Base-by-base conservation (phyloP, 2,329 filamentous ascomycete species). In the Dactylellina parvicollis region DNA sequence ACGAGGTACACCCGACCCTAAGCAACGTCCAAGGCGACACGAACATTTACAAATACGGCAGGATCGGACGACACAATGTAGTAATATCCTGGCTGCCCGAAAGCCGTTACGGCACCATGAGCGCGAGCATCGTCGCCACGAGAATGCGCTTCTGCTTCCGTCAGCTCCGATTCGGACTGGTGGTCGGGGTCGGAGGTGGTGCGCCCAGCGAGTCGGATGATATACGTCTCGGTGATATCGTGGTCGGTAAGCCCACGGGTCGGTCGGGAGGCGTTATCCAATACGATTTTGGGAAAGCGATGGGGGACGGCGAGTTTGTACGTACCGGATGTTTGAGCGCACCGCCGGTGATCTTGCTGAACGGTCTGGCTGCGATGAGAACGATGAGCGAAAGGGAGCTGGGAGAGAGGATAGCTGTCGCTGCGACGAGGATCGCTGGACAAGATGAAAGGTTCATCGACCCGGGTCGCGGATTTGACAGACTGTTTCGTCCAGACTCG, bases 201-300 rank as follows among this genome's bases (percentile, higher is more conserved):
- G 57, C 44, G 2, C 44, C 46, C 4, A 47, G 44, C 20, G 4
- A 24, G 44, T 26, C 30, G 4, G 26, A 61, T 52, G 57, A 61
- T 22, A 18, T 49, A 24, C 42, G 46, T 12, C 46, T 61, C 20
- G 55, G 55, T 8, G 55, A 59, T 26, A 36, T 59, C 4, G 55
- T 59, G n/a, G n/a, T 52, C 28, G 50, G 57, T 22, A 10, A 20
- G 30, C 30, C 1, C 18, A 32, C 2, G 9, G 28, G 9, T 32
- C 12, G 34, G 3, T 50, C 20, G 22, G 32, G 44, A 1, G 57
- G 44, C n/a, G 55, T 59, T 4, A 16, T 47, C 16, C 46, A 61
- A n/a, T 52, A 61, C 24, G 57, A 61, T 18, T 61, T 52, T 18
- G 57, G 57, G n/a, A 61, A 61, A 26, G 9, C 44, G 4, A 47